phyloP scores from a whole-genome alignment of 306 rosid genomes.

The Prunus salicina region DNA sequence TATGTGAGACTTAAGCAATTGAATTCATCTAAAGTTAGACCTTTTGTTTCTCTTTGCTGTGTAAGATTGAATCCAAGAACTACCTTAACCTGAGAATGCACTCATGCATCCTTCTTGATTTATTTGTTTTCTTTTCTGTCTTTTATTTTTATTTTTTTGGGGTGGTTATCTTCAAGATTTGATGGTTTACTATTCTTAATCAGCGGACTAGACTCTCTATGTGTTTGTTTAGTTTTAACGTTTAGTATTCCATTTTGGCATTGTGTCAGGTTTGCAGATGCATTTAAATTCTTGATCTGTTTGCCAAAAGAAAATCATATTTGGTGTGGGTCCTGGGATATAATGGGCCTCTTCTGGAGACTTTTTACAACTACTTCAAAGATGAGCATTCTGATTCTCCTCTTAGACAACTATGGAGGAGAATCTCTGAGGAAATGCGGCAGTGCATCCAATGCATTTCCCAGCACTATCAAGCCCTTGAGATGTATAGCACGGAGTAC shows the following conservation, averaged over 20 bases:
- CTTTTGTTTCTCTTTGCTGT: neutral
- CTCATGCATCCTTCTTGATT: neutral
- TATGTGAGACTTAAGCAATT: neutral
- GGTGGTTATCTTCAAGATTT: neutral
- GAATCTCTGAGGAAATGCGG: slow-evolving; percentile 68
- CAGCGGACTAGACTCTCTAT: neutral
- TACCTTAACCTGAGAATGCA: neutral
- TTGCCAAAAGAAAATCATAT: slow-evolving; percentile 70
- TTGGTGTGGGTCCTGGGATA: slow-evolving; percentile 88
- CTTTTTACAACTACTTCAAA: slow-evolving; percentile 86
- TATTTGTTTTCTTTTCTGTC: neutral
- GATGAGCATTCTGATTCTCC: slow-evolving; percentile 74
- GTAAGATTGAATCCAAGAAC: neutral
- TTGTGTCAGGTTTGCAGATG: slow-evolving; percentile 77
- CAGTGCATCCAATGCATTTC: slow-evolving; percentile 79
- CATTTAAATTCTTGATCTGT: slow-evolving; percentile 61
- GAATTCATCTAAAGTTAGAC: neutral
- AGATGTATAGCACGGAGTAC: slow-evolving; percentile 64
- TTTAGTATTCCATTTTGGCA: neutral
- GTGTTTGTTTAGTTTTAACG: neutral
- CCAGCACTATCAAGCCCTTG: slow-evolving; percentile 87
- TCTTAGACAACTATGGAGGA: slow-evolving; percentile 74
- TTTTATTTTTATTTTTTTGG: too few relatives aligned
- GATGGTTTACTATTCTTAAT: neutral
- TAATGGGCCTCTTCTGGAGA: slow-evolving; percentile 93